These are phyloP conservation scores for Silene latifolia DNA, from an alignment of 148 eudicot genomes.

Conservation along the genomic window DNA sequence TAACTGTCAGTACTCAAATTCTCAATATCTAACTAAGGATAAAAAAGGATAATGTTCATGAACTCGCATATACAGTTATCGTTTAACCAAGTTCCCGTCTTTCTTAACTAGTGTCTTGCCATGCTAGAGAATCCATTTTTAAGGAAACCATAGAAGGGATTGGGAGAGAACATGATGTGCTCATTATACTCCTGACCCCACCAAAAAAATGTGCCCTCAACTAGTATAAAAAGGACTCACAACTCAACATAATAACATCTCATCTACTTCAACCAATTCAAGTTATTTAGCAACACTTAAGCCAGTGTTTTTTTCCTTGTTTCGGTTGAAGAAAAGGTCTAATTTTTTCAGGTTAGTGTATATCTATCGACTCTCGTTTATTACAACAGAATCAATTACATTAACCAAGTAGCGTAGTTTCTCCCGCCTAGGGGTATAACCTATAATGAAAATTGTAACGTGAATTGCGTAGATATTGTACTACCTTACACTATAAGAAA, in stretches of 20 bases:
- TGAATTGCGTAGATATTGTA: neutral
- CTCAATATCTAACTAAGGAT: slow-evolving; percentile 10
- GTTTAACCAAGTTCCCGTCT: neutral
- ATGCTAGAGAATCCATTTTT: slow-evolving; percentile 38
- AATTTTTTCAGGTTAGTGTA: slow-evolving; percentile 22
- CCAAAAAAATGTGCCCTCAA: slow-evolving; percentile 15
- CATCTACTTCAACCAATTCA: slow-evolving; percentile 18
- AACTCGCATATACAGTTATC: neutral
- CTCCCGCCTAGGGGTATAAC: neutral
- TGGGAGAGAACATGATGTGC: slow-evolving; percentile 29
- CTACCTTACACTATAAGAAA: too few species aligned
- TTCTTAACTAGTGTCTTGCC: slow-evolving; percentile 15
- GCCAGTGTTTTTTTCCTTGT: neutral
- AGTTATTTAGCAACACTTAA: slow-evolving; percentile 3
- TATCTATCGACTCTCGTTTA: neutral
- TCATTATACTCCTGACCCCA: slow-evolving; percentile 33
- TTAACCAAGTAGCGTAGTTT: neutral
- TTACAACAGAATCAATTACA: neutral
- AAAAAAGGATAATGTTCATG: slow-evolving; percentile 22
- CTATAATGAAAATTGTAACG: too few species aligned
- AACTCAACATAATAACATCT: slow-evolving; percentile 22
- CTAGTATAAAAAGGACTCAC: slow-evolving; percentile 25
- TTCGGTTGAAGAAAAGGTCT: neutral
- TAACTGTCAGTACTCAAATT: neutral
- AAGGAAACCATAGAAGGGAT: slow-evolving; percentile 31